Evolutionary conservation across 192 early-diverging fungal genomes (phyloP).

Genomic region (Dimargaris xerosporica): DNA sequence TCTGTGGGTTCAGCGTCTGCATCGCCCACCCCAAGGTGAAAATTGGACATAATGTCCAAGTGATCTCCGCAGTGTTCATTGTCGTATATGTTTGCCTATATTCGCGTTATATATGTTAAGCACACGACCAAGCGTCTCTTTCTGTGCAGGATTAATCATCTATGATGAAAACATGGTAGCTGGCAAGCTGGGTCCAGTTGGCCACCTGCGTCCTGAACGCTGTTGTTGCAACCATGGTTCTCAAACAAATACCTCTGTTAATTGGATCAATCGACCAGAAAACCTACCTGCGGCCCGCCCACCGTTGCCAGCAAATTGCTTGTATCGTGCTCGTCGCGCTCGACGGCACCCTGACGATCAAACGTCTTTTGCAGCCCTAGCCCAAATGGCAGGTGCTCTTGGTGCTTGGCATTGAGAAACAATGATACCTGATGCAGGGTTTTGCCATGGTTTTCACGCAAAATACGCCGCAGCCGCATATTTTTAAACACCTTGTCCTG

Average conservation of each 20-base stretch:
- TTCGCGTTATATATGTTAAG: no score
- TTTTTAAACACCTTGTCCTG: constrained; percentile 49
- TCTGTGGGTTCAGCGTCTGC: constrained; percentile 12
- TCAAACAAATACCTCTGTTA: no score
- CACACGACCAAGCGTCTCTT: no score
- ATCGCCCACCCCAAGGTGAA: constrained; percentile 29
- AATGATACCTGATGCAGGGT: constrained; percentile 61
- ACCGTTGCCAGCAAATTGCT: constrained; percentile 62
- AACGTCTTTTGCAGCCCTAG: constrained; percentile 28
- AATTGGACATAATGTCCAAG: constrained; percentile 88
- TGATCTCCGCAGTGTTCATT: constrained; percentile 91
- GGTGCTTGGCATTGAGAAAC: constrained; percentile 44
- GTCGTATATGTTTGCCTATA: constrained; percentile 77
- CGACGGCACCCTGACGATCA: constrained; percentile 53
- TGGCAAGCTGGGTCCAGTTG: no score
- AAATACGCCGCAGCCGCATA: constrained; percentile 65
- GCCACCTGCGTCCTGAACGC: no score
- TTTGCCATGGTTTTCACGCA: constrained; percentile 77
- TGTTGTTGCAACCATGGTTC: no score
- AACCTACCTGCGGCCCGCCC: constrained; percentile 50
- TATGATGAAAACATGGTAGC: no score
- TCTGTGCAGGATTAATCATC: no score
- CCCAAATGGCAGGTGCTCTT: constrained; percentile 6
- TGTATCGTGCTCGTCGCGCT: constrained; percentile 43
- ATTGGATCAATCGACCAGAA: no score